A percentile compares a stretch with the other conserved stretches of the same genome.
phyloP scores from a whole-genome alignment of 2,329 filamentous ascomycete genomes.

The Phaeophleospora eucalypticola region DNA sequence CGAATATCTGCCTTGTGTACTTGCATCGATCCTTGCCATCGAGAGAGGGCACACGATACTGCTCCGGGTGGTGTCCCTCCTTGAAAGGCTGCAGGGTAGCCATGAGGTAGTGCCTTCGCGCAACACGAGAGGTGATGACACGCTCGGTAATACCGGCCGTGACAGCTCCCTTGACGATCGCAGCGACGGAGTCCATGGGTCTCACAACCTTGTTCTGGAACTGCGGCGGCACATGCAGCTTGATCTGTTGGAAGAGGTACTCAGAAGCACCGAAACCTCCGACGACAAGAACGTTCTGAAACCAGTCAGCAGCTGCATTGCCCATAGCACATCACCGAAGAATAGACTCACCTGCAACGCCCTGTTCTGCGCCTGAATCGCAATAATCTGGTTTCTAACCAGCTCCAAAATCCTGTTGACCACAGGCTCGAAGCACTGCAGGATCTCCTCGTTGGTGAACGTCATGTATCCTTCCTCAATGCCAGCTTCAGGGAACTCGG shows the following conservation, averaged over 20 bases:
- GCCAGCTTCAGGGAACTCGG: constrained; percentile 93
- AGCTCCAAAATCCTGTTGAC: constrained; percentile 95
- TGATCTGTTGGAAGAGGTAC: constrained; percentile 99
- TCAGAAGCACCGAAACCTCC: constrained; percentile 98
- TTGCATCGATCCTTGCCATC: constrained; percentile 98
- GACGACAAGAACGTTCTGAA: constrained; percentile 84
- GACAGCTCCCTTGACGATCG: constrained; percentile 97
- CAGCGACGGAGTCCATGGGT: constrained; percentile 97
- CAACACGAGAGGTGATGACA: constrained; percentile 93
- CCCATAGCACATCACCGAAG: neutral
- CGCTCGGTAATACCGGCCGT: constrained; percentile 97
- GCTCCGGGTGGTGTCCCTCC: constrained; percentile 95
- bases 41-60: constrained; percentile 92
- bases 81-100: constrained; percentile 98
- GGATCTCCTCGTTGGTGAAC: constrained; percentile 97
- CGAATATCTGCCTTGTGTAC: constrained; percentile 96
- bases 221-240: constrained; percentile 93
- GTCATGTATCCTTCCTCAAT: constrained; percentile 99
- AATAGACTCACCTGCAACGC: constrained; percentile 63
- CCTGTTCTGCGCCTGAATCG: constrained; percentile 95
- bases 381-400: constrained; percentile 96
- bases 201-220: constrained; percentile 98
- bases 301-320: constrained; percentile 27
- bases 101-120: constrained; percentile 97
- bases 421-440: constrained; percentile 98